Base-by-base conservation (phyloP, 345 rosid genomes). In the Heritiera fomes region DNA sequence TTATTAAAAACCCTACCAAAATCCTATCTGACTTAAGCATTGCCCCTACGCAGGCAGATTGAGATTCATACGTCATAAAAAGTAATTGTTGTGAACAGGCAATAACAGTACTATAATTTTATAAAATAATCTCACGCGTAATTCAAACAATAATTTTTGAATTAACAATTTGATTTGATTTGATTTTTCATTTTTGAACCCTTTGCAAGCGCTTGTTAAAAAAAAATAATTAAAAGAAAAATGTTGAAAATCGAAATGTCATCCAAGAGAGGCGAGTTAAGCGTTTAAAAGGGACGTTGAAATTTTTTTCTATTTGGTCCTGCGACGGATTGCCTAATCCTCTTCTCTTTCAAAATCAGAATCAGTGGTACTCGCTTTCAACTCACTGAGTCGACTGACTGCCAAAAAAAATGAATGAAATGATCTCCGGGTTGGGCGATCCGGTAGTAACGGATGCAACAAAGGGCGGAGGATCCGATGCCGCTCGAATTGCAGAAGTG, bases 401-500 rank as follows among this genome's bases (percentile, higher is more conserved):
- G 1, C 40, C 28, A 13, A 75, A 67, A 52, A 75, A 52, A 63
- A 89, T 90, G 95, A 93, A 89, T 78, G 95, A 90, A 43, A 47
- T 81, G 62, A 83, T 75, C 71, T 73, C 83, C 13, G 79, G 77
- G 28, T 47, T 61, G 62, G 76, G 79, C 32, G 91, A 86, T 83
- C 32, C 86, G 11, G 73, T 83, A 49, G 71, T 18, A 71, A 79
- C 70, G 34, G 97, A 91, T 53, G 49, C 87, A 10, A 62, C 73
- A 28, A 93, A 83, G 77, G 83, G 84, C 53, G 87, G 87, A 8
- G 88, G 87, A 20, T 83, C 87, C 46, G 95, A 91, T 68, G 91
- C 90, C 14, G 86, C 91, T 28, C 87, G 94, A 58, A 90, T 96
- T 80, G 75, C 91, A 13, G 98, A 96, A 60, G 95, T 96, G 67